These are phyloP conservation scores for Macrophomina pseudophaseolina DNA, from an alignment of 2,329 filamentous ascomycete species.

Conservation along the genomic window DNA sequence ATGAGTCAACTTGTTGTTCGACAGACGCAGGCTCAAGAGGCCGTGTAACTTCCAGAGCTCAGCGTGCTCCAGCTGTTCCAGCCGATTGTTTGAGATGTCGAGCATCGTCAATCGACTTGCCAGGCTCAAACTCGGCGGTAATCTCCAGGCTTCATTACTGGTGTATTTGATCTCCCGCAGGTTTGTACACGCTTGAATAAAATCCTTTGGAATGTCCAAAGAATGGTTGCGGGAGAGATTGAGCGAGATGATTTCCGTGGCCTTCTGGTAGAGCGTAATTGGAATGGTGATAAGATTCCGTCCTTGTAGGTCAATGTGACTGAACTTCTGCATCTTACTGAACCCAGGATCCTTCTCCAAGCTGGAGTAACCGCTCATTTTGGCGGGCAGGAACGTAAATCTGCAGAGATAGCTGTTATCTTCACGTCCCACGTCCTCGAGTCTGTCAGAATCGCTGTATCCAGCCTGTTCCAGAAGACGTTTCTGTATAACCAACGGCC, in stretches of 20 bases:
- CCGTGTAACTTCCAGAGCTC: constrained; percentile 76
- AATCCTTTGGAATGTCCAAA: constrained; percentile 91
- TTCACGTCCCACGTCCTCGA: constrained; percentile 93
- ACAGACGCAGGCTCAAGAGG: constrained; percentile 86
- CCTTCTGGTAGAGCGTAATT: constrained; percentile 89
- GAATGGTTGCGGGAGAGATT: constrained; percentile 93
- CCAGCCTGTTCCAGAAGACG: constrained; percentile 87
- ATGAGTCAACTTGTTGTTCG: constrained; percentile 85
- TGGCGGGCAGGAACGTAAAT: constrained; percentile 90
- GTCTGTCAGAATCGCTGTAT: constrained; percentile 81
- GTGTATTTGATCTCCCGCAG: constrained; percentile 94
- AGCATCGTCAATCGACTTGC: constrained; percentile 83
- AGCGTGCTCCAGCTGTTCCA: constrained; percentile 86
- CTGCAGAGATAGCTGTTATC: constrained; percentile 97
- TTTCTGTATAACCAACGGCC: constrained; percentile 90
- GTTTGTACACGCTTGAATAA: constrained; percentile 90
- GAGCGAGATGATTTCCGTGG: constrained; percentile 89
- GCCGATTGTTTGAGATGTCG: constrained; percentile 91
- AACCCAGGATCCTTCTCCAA: constrained; percentile 79
- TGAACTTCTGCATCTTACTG: constrained; percentile 85
- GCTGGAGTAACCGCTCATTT: constrained; percentile 77
- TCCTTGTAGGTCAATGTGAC: constrained; percentile 88
- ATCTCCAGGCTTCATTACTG: constrained; percentile 86
- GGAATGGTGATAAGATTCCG: constrained; percentile 94
- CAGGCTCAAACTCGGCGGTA: constrained; percentile 82